phyloP scores from a whole-genome alignment of 2,329 filamentous ascomycete species.

The Exophiala sp. region DNA sequence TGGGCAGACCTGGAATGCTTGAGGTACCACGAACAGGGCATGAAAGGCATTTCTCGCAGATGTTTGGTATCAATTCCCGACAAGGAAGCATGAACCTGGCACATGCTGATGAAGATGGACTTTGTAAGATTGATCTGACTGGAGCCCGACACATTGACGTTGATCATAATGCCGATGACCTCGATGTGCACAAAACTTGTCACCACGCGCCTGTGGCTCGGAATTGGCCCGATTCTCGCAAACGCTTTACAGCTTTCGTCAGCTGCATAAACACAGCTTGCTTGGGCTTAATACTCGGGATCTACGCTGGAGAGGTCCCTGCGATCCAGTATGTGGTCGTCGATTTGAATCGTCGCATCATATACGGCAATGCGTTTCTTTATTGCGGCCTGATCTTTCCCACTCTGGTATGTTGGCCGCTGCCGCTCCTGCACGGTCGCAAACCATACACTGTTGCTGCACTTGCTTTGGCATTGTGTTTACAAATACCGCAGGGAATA shows the following conservation, averaged over 20 bases:
- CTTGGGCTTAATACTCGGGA: conserved; percentile 67
- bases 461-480: conserved; percentile 65
- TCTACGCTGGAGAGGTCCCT: conserved; percentile 76
- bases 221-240: conserved; percentile 66
- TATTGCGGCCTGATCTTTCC: conserved; percentile 69
- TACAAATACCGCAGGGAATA: conserved; percentile 73
- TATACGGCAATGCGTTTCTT: conserved; percentile 70
- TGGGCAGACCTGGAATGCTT: background rate
- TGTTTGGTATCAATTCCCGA: conserved; percentile 23
- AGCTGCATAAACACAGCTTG: conserved; percentile 71
- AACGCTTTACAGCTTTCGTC: conserved; percentile 65
- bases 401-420: conserved; percentile 68
- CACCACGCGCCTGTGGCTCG: conserved; percentile 65
- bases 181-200: conserved; percentile 37
- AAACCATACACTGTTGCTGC: conserved; percentile 72
- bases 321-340: conserved; percentile 73
- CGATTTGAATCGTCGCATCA: conserved; percentile 63
- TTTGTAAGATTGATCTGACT: conserved; percentile 22
- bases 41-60: conserved; percentile 23
- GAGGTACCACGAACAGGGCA: conserved; percentile 12
- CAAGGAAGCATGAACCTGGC: conserved; percentile 16
- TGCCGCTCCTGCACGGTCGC: conserved; percentile 67
- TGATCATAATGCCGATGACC: conserved; percentile 32
- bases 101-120: conserved; percentile 3
- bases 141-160: conserved; percentile 25